Evolutionary conservation across 2,329 filamentous ascomycete genomes (phyloP), one percentile per base, ranked within the genome.

Genomic region (Rhexocercosporidium sp.): DNA sequence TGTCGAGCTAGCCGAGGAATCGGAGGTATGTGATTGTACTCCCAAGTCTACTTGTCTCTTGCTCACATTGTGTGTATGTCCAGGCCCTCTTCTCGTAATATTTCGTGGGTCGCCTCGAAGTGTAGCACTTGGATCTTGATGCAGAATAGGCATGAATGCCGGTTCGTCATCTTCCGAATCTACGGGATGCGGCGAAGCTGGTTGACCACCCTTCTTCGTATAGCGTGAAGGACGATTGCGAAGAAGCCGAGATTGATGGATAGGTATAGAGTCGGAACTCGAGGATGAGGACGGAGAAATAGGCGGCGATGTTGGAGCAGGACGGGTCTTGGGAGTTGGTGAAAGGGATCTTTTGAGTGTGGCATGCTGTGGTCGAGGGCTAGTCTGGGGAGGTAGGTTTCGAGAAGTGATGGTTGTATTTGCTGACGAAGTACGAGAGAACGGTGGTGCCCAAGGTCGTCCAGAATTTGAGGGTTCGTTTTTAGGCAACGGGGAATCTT

Each of bases 1-100:
- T 9, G 74, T 68, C 22, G 86, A 89, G 67, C 85, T 84, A 0
- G 83, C 81, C 2, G 89, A 90, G 0, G 90, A 92, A 72, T 91
- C 87, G 0, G 86, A 89, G 1, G 86, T 88, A 65, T 76, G 75
- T 25, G 75, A 77, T 67, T 74, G 74, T 25, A 73, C 66, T 14
- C 65, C 68, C 3, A 65, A 20, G 41, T 75, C 72, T 25, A 66
- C 57, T 3, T 66, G 41, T 46, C 75, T 75, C 49, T 56, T 65
- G n/a, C 27, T 59, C 12, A 47, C 29, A 12, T 11, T 31, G 14
- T 59, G 47, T 37, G 53, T 69, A 47, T 72, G 66, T 41, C 62
- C 53, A 57, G 39, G 20, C 46, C 66, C 46, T 25, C 56, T 63
- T 37, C 70, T 61, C 18, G 68, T 54, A 3, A 71, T 69, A 59